These are phyloP conservation scores for Styphnolobium japonicum DNA, from an alignment of 306 rosid species.

Conservation along the genomic window DNA sequence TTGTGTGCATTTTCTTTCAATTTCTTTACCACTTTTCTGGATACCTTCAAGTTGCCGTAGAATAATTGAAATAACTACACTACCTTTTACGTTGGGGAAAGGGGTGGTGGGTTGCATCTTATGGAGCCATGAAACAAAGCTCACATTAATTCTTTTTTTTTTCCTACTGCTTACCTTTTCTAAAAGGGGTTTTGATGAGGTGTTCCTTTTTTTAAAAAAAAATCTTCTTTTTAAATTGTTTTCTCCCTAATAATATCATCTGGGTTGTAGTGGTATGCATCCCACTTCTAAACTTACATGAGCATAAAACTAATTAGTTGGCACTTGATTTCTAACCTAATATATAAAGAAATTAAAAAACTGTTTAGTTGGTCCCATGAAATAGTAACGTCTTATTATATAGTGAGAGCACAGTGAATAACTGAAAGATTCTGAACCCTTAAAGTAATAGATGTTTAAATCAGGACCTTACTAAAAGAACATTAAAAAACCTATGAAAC, in stretches of 20 bases:
- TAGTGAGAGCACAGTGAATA: conserved; percentile 12
- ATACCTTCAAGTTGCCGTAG: conserved; percentile 24
- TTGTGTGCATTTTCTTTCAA: conserved; percentile 3
- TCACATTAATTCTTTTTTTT: neutral
- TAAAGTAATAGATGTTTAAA: neutral
- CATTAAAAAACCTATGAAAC: too few species aligned
- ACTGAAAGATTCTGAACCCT: neutral
- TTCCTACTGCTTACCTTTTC: conserved; percentile 8
- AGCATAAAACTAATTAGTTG: conserved; percentile 2
- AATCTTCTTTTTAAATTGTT: too few species aligned
- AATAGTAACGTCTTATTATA: neutral
- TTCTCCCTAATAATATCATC: neutral
- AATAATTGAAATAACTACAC: conserved; percentile 25
- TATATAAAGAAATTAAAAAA: neutral
- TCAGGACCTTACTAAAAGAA: neutral
- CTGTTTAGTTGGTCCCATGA: conserved; percentile 2
- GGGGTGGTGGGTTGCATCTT: conserved; percentile 35
- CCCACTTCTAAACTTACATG: conserved; percentile 13
- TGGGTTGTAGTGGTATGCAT: conserved; percentile 8
- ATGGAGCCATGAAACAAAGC: neutral
- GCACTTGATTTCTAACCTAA: neutral
- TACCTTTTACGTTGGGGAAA: too few species aligned
- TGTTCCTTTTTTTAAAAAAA: neutral
- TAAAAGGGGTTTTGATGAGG: conserved; percentile 14
- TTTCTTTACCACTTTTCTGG: neutral